A percentile compares a stretch with the other conserved stretches of the same genome.
Evolutionary conservation across 2,329 filamentous ascomycete species (phyloP).

Genomic region (Penicillium janthinellum): DNA sequence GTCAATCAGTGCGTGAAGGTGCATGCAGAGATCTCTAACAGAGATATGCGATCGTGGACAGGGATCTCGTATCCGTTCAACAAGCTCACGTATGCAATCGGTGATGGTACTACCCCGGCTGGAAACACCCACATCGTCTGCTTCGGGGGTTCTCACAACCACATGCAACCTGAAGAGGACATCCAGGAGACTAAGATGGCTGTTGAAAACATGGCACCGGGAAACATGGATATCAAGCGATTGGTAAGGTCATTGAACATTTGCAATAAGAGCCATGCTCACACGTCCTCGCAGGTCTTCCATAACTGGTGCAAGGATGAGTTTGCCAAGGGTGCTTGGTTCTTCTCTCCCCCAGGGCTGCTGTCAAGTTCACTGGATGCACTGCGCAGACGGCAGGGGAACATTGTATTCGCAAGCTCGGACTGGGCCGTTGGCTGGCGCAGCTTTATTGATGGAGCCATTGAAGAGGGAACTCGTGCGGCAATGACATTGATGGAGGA

Average conservation of each 20-base stretch:
- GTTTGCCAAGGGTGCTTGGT: constrained; percentile 51
- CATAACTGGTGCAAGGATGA: constrained; percentile 55
- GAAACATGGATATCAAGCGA: constrained; percentile 28
- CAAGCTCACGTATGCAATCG: constrained; percentile 47
- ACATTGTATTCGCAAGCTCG: constrained; percentile 51
- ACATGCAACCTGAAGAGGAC: constrained; percentile 49
- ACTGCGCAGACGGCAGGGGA: constrained; percentile 47
- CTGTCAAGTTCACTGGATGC: constrained; percentile 43
- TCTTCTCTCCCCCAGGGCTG: constrained; percentile 44
- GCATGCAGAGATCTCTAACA: constrained; percentile 48
- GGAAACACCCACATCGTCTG: constrained; percentile 54
- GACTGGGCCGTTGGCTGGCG: constrained; percentile 56
- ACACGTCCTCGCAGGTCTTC: constrained; percentile 37
- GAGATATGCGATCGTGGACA: constrained; percentile 48
- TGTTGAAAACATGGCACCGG: constrained; percentile 36
- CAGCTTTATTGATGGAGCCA: constrained; percentile 55
- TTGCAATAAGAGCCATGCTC: neutral
- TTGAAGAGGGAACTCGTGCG: constrained; percentile 49
- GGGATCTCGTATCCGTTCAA: constrained; percentile 50
- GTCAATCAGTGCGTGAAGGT: constrained; percentile 52
- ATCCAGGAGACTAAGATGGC: constrained; percentile 38
- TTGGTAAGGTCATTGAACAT: constrained; percentile 17
- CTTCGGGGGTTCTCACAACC: constrained; percentile 49
- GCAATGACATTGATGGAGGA: constrained; percentile 34
- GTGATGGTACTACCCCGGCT: constrained; percentile 48